Percentiles rank a stretch among this genome's conserved stretches.
phyloP scores from a whole-genome alignment of 1,284 basidiomycete genomes.

The Sanghuangporus sanghuang region DNA sequence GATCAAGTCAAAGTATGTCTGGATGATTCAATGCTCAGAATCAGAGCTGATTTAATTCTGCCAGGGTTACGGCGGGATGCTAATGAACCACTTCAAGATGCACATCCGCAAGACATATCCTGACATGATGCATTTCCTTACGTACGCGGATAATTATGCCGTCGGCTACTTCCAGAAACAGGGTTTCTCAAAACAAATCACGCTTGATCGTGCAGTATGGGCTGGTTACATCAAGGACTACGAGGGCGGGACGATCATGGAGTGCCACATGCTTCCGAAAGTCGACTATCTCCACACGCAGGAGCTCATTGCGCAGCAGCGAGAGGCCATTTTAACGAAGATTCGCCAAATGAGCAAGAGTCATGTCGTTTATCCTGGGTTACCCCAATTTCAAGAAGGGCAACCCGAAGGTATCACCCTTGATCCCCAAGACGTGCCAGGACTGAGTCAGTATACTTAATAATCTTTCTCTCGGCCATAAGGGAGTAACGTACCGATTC shows the following conservation, averaged over 20 bases:
- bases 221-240: slow-evolving; percentile 99
- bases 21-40: neutral
- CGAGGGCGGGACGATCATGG: slow-evolving; percentile 99
- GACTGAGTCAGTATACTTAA: slow-evolving; percentile 55
- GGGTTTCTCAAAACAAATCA: slow-evolving; percentile 97
- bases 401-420: slow-evolving; percentile 41
- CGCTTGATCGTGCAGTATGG: slow-evolving; percentile 87
- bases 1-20: slow-evolving; percentile 92
- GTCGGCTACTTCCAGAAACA: slow-evolving; percentile 99
- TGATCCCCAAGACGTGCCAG: slow-evolving; percentile 77
- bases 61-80: slow-evolving; percentile 95
- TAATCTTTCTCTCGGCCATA: slow-evolving; percentile 1
- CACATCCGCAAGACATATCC: slow-evolving; percentile 81
- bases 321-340: slow-evolving; percentile 85
- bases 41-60: neutral
- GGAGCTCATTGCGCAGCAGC: slow-evolving; percentile 77
- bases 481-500: neutral
- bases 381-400: slow-evolving; percentile 72
- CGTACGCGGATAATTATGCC: slow-evolving; percentile 98
- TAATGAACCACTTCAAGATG: slow-evolving; percentile 99
- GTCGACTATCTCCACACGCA: slow-evolving; percentile 87
- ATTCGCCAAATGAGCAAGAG: slow-evolving; percentile 86
- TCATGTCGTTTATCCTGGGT: slow-evolving; percentile 81
- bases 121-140: slow-evolving; percentile 90
- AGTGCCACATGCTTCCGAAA: slow-evolving; percentile 90